Percentiles rank a stretch among this genome's conserved stretches.
Evolutionary conservation across 805 yeast genomes (phyloP).

Genomic region (Jamesozyma rosinii): DNA sequence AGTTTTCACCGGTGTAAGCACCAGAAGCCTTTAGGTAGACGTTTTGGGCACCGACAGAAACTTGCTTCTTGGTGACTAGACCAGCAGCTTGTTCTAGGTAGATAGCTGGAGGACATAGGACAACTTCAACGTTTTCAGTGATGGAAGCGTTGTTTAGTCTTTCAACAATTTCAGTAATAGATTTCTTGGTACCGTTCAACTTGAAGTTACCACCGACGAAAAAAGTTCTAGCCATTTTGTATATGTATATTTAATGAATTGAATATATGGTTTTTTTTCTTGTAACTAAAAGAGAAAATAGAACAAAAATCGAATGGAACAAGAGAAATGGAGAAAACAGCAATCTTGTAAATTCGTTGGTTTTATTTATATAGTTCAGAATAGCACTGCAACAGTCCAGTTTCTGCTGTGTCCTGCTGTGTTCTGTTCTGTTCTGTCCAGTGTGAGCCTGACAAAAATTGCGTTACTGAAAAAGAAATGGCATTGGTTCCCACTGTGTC

Average conservation of each 20-base stretch:
- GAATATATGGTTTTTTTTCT: neutral
- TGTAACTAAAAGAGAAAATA: neutral
- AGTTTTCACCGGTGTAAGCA: slow-evolving; percentile 96
- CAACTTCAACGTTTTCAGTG: slow-evolving; percentile 79
- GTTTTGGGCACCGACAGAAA: slow-evolving; percentile 85
- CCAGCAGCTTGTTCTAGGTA: slow-evolving; percentile 72
- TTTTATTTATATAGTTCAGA: too few species aligned
- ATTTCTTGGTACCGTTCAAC: slow-evolving; percentile 88
- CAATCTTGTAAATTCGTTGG: neutral
- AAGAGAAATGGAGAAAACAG: neutral
- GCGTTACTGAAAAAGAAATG: too few species aligned
- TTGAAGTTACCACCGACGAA: slow-evolving; percentile 99
- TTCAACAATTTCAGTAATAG: slow-evolving; percentile 75
- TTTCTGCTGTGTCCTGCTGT: too few species aligned
- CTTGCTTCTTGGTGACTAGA: slow-evolving; percentile 58
- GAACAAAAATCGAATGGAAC: neutral
- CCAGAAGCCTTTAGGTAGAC: slow-evolving; percentile 81
- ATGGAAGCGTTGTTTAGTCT: slow-evolving; percentile 71
- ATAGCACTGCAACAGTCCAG: too few species aligned
- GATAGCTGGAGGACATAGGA: slow-evolving; percentile 92
- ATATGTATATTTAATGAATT: slow-evolving; percentile 1
- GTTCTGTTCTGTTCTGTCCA: too few species aligned
- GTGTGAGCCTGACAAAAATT: too few species aligned
- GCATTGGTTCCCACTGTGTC: too few species aligned
- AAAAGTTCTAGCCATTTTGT: slow-evolving; percentile 58